Evolutionary conservation across 345 rosid species (phyloP).

Genomic region (Boechera divaricarpa): DNA sequence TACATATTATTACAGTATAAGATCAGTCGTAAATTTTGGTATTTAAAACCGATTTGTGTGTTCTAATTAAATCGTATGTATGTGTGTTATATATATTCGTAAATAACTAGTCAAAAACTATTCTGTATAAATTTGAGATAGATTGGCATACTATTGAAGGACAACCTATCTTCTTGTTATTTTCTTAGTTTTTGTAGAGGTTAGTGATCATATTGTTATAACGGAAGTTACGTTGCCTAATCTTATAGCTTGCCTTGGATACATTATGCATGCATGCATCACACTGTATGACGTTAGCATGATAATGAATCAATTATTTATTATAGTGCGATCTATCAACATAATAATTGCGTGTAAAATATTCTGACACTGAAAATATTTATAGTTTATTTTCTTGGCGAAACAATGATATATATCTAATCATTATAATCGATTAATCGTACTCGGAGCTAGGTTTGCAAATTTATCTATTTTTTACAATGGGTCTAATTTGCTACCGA

Average conservation of each 20-base stretch:
- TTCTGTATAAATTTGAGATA: not conserved
- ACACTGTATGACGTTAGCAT: not conserved
- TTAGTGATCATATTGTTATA: not conserved
- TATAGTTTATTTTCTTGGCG: not conserved
- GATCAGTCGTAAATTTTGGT: not conserved
- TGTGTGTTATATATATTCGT: not conserved
- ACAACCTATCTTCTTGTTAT: not conserved
- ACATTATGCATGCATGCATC: conserved; percentile 21
- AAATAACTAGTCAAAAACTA: not conserved
- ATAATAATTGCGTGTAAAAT: not conserved
- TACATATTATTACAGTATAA: not conserved
- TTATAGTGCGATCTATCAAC: conserved; percentile 2
- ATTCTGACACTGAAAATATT: not conserved
- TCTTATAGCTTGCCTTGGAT: conserved; percentile 8
- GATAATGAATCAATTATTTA: not conserved
- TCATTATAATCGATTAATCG: not conserved
- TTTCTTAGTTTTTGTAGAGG: not conserved
- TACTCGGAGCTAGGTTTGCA: not conserved
- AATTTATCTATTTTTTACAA: not conserved
- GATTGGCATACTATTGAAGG: not conserved
- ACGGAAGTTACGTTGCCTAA: conserved; percentile 3
- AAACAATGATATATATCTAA: not conserved
- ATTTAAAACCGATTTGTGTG: not conserved
- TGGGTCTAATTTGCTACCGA: not conserved
- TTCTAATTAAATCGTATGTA: not conserved